Base-by-base conservation (phyloP, 768 basidiomycete species). In the Infundibulicybe gibba region DNA sequence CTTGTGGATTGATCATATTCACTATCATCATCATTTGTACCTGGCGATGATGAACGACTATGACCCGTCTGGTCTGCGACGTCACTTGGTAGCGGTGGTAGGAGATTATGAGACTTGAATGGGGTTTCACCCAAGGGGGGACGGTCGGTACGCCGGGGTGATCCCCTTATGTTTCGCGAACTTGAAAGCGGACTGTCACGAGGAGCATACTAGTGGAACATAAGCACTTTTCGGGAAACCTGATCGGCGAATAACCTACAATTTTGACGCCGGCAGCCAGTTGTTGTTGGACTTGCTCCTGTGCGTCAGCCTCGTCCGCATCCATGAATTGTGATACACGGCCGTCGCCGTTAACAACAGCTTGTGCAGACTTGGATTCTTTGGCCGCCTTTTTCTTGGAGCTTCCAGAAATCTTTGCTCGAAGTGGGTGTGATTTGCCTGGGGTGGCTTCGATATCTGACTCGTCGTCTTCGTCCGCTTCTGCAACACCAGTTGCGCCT, bases 271-370 rank as follows among this genome's bases (percentile, higher is more conserved):
- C 90, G 47, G 83, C 84, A 31, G 78, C 84, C 25, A 94, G 66
- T 50, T 90, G 90, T 51, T 88, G 83, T 58, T 93, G 89, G 39
- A 95, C 89, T 61, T 94, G 91, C 57, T 88, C 85, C 53, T 87
- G 80, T 6, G 89, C 90, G 54, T 85, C 75, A 11, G 78, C 83
- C 44, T 90, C 90, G 54, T 93, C 90, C 3, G 90, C 90, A 62
- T 93, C 90, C 85, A 90, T 85, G 58, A 92, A 92, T 56, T 91
- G 90, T 10, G 90, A 92, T 2, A 76, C 74, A 5, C 80, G 79
- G 14, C 81, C 81, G 57, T 65, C 72, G 43, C 74, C 73, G 34
- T 79, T 74, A 20, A 67, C 53, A 21, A 66, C 49, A 15, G 54
- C 55, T 49, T 67, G 70, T 11, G 58, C 57, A 2, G 61, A 54